Conservation (phyloP, 371 early-diverging fungal genomes). For the Mucor velutinosus region DNA sequence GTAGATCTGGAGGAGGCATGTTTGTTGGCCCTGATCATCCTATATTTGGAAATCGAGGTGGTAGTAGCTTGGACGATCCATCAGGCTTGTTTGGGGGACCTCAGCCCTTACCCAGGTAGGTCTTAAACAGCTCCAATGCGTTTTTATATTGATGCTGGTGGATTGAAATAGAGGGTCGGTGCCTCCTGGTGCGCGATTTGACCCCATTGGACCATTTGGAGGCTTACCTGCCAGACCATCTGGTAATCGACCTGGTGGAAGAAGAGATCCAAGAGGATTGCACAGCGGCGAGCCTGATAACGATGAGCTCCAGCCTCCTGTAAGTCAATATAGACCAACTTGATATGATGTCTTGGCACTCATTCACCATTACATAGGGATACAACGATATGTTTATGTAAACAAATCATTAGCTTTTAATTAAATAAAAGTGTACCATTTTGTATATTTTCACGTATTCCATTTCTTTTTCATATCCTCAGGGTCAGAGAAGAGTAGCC, state of each 20-base stretch:
- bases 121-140: neutral
- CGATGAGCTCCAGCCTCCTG: constrained; percentile 79
- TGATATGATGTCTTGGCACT: neutral
- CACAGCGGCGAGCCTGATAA: constrained; percentile 77
- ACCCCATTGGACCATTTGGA: constrained; percentile 89
- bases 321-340: constrained; percentile 24
- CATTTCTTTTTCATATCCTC: no score
- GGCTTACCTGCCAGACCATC: constrained; percentile 48
- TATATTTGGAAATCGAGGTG: constrained; percentile 68
- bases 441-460: neutral
- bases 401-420: neutral
- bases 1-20: constrained; percentile 73
- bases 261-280: constrained; percentile 40
- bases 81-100: constrained; percentile 54
- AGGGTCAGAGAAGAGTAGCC: no score
- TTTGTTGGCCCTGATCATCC: constrained; percentile 90
- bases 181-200: constrained; percentile 94
- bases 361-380: constrained; percentile 35
- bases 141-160: neutral
- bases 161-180: constrained; percentile 65
- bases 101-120: constrained; percentile 53
- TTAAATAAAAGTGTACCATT: neutral
- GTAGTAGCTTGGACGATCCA: constrained; percentile 26
- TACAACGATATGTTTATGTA: constrained; percentile 72
- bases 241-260: constrained; percentile 47